Percentiles rank a stretch among this genome's conserved stretches.
Evolutionary conservation across 148 eudicot species (phyloP).

Genomic region (Camellia sinensis): DNA sequence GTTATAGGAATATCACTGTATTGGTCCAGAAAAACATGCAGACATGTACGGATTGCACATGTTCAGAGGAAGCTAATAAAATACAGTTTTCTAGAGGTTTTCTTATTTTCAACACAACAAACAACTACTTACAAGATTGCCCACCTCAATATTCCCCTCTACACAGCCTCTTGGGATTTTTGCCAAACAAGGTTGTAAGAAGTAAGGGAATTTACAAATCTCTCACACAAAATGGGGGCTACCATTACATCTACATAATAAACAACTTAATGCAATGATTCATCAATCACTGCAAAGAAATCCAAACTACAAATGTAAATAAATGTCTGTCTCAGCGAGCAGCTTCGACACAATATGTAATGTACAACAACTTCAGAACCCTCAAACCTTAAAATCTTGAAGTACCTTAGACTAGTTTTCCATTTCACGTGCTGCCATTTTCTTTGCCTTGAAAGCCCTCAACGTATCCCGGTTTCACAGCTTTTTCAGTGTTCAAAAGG

Average conservation of each 20-base stretch:
- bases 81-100: neutral
- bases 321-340: constrained; percentile 67
- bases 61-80: neutral
- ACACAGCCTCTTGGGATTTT: constrained; percentile 3
- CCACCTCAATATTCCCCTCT: constrained; percentile 27
- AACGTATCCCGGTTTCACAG: constrained; percentile 32
- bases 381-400: constrained; percentile 25
- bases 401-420: neutral
- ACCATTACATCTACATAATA: constrained; percentile 10
- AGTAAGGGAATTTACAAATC: constrained; percentile 8
- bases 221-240: constrained; percentile 51
- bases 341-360: constrained; percentile 60
- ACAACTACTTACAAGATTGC: constrained; percentile 22
- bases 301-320: constrained; percentile 15
- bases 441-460: constrained; percentile 38
- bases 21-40: neutral
- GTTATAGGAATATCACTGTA: neutral
- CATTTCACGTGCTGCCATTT: constrained; percentile 37
- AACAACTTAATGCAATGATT: neutral
- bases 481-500: constrained; percentile 40
- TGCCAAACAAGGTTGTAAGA: constrained; percentile 7
- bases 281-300: constrained; percentile 2
- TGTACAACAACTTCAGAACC: constrained; percentile 37
- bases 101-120: no score
- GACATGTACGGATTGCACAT: neutral